Conservation (phyloP, 2,329 filamentous ascomycete species). For the Clonostachys solani region DNA sequence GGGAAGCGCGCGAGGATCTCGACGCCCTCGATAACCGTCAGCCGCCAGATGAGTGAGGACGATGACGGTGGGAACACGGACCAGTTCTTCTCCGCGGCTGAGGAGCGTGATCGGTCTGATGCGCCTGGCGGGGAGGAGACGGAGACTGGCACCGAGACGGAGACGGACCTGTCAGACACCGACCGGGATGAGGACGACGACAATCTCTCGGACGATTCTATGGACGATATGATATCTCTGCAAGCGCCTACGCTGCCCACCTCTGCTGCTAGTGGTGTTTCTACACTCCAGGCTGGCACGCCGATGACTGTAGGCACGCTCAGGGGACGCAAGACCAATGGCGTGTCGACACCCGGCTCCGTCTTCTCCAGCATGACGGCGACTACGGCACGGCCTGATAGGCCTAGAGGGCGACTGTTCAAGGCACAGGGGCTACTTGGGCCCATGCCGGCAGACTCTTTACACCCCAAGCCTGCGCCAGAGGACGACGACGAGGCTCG, state of each 20-base stretch:
- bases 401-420: conserved; percentile 74
- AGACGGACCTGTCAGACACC: conserved; percentile 56
- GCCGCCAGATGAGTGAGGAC: conserved; percentile 31
- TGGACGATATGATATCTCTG: conserved; percentile 91
- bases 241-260: conserved; percentile 74
- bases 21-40: conserved; percentile 36
- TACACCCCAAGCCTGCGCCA: conserved; percentile 75
- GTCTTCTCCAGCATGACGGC: conserved; percentile 87
- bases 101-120: conserved; percentile 65
- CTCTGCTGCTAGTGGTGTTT: conserved; percentile 74
- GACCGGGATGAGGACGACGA: conserved; percentile 66
- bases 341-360: conserved; percentile 77
- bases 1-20: conserved; percentile 41
- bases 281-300: conserved; percentile 75
- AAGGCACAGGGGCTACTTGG: conserved; percentile 73
- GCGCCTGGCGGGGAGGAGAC: conserved; percentile 54
- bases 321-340: conserved; percentile 62
- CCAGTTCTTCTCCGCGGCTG: conserved; percentile 87
- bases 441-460: conserved; percentile 68
- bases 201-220: conserved; percentile 78
- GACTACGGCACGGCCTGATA: conserved; percentile 71
- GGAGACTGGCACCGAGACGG: conserved; percentile 55
- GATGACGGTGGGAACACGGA: conserved; percentile 86
- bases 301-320: conserved; percentile 63
- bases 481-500: conserved; percentile 86